A percentile compares a stretch with the other conserved stretches of the same genome.
phyloP scores from a whole-genome alignment of 208 protist genomes.

The Spongospora subterranea region DNA sequence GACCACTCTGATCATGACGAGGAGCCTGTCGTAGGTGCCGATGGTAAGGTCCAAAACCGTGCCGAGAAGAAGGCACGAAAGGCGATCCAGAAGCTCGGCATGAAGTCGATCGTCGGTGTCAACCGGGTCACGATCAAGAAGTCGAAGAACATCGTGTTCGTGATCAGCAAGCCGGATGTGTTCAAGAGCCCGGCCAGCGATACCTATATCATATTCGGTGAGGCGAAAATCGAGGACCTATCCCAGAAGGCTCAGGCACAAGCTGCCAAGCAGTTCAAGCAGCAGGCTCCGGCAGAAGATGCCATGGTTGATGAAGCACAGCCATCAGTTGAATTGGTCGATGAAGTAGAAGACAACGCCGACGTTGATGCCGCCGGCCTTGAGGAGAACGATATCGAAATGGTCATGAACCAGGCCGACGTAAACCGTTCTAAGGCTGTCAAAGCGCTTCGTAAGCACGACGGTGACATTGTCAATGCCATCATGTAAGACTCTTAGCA shows the following conservation, averaged over 20 bases:
- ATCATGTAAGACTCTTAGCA: constrained; percentile 74
- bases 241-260: constrained; percentile 67
- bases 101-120: constrained; percentile 90
- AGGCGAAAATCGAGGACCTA: constrained; percentile 91
- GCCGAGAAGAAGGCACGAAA: constrained; percentile 92
- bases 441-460: constrained; percentile 77
- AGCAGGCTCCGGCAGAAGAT: not conserved
- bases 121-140: constrained; percentile 90
- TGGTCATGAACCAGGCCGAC: constrained; percentile 81
- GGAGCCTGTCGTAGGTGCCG: not conserved
- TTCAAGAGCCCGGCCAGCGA: constrained; percentile 91
- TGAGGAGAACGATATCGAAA: constrained; percentile 79
- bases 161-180: constrained; percentile 91
- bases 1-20: not conserved
- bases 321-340: constrained; percentile 42
- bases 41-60: constrained; percentile 51
- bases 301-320: not conserved
- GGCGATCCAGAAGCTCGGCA: constrained; percentile 93
- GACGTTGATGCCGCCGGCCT: constrained; percentile 79
- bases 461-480: constrained; percentile 83
- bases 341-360: constrained; percentile 66
- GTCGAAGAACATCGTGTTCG: constrained; percentile 85
- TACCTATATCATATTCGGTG: constrained; percentile 96
- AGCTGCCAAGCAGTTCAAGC: constrained; percentile 74
- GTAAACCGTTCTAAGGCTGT: constrained; percentile 75